Conservation (phyloP, 2,329 filamentous ascomycete species). For the Nannizzia gypsea region DNA sequence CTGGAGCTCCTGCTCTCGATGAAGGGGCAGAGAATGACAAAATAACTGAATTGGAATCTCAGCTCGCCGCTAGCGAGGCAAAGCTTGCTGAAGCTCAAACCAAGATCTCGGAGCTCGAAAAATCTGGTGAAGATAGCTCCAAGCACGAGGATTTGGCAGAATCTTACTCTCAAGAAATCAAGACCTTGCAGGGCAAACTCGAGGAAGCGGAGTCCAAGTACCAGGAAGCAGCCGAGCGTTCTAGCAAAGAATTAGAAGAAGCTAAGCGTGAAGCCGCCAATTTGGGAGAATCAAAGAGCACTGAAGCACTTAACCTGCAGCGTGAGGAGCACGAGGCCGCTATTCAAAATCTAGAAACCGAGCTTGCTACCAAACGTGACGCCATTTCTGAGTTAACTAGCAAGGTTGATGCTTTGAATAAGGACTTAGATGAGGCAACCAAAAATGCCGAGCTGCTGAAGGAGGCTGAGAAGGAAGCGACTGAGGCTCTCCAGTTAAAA, state of each 20-base stretch:
- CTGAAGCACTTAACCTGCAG: slow-evolving; percentile 27
- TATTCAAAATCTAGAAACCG: slow-evolving; percentile 12
- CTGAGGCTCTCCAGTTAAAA: slow-evolving; percentile 28
- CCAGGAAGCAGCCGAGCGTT: slow-evolving; percentile 28
- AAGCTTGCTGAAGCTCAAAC: slow-evolving; percentile 13
- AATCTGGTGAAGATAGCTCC: slow-evolving; percentile 8
- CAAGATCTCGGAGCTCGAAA: slow-evolving; percentile 11
- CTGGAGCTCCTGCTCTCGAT: slow-evolving; percentile 9
- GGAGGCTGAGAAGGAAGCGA: slow-evolving; percentile 16
- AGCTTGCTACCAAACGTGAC: slow-evolving; percentile 13
- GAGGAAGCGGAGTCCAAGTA: slow-evolving; percentile 27
- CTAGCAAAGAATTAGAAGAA: slow-evolving; percentile 28
- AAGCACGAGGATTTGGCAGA: slow-evolving; percentile 12
- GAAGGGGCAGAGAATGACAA: slow-evolving; percentile 12
- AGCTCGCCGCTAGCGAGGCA: slow-evolving; percentile 15
- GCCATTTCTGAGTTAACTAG: slow-evolving; percentile 8
- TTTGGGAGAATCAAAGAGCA: slow-evolving; percentile 26
- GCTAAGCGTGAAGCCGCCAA: slow-evolving; percentile 27
- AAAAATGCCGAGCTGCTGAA: slow-evolving; percentile 21
- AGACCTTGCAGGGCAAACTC: slow-evolving; percentile 24
- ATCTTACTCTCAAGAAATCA: slow-evolving; percentile 13
- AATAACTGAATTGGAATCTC: slow-evolving; percentile 12
- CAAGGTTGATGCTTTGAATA: slow-evolving; percentile 18
- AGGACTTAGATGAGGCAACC: slow-evolving; percentile 20
- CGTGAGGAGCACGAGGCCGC: slow-evolving; percentile 28